Evolutionary conservation across 768 basidiomycete species (phyloP), one percentile per base, ranked within the genome.

Genomic region (Lentinula lateritia): DNA sequence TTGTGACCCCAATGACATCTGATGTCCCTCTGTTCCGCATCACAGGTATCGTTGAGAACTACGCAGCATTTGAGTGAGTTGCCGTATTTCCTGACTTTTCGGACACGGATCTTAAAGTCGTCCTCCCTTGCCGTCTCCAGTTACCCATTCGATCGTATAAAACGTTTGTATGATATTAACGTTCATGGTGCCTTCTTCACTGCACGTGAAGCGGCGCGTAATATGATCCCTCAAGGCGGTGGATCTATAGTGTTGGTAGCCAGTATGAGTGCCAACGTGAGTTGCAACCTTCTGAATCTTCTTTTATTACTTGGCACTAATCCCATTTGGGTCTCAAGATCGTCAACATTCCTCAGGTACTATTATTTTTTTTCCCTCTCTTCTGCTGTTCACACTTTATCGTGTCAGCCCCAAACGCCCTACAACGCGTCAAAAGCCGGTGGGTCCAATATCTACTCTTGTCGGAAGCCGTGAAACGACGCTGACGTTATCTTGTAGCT

Each of bases 391-490:
- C 39, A 41, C 23, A 18, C 52, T 45, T 61, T 50, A 2, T 52
- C 58, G 8, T 42, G 61, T 61, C 71, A 93, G 84, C 84, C 83
- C 45, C 96, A 98, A 80, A 91, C 92, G 4, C 94, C 95, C 0
- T 98, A 98, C 73, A 98, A 98, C 73, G 91, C 92, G 8, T 95
- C 94, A 18, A 98, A 95, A 78, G 93, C 93, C 39, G 92, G 89
- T 87, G 67, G 67, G 80, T 41, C 1, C 7, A 6, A 9, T 15
- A 20, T 36, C 8, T 15, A 58, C 28, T 28, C 28, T 28, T 32
- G 8, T 35, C 16, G 23, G 4, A 46, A 38, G 38, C 15, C 2
- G 13, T 43, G 18, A 41, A 50, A 8, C 23, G 38, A 28, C 3
- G 3, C 46, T 62, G 63, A 65, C 53, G 62, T 50, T 63, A 53